A percentile compares a stretch with the other conserved stretches of the same genome.
These are phyloP conservation scores for Pseudopithomyces chartarum DNA, from an alignment of 2,329 filamentous ascomycete genomes.

Conservation along the genomic window DNA sequence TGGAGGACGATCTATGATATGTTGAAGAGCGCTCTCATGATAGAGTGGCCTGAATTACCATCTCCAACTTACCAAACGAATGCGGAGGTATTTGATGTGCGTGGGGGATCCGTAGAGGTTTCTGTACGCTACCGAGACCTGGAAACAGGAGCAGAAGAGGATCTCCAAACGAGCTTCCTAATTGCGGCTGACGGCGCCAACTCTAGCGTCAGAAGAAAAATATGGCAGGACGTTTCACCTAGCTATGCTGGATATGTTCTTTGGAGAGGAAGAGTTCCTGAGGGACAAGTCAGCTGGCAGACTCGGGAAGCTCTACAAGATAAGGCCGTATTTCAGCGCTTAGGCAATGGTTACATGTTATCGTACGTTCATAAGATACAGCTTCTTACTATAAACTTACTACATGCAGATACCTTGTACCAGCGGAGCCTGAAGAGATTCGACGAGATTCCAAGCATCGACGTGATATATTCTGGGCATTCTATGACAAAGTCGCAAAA, in stretches of 20 bases:
- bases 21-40: background rate
- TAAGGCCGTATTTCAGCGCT: background rate
- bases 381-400: background rate
- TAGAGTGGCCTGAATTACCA: background rate
- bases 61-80: background rate
- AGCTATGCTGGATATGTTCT: conserved; percentile 12
- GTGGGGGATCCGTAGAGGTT: background rate
- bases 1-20: conserved; percentile 9
- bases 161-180: conserved; percentile 6
- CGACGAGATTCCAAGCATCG: background rate
- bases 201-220: conserved; percentile 1
- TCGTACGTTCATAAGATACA: background rate
- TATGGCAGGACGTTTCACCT: conserved; percentile 1
- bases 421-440: background rate
- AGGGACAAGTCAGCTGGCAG: background rate
- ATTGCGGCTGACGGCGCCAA: conserved; percentile 15
- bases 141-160: background rate
- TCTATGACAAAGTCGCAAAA: conserved; percentile 46
- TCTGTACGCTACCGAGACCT: background rate
- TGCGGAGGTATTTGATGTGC: background rate
- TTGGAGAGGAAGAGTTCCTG: conserved; percentile 13
- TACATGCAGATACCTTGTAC: background rate
- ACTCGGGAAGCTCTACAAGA: background rate
- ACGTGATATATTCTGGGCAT: conserved; percentile 47
- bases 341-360: background rate